Evolutionary conservation across 495 filamentous ascomycete genomes (phyloP).

Genomic region (Schizothecium vesticola): DNA sequence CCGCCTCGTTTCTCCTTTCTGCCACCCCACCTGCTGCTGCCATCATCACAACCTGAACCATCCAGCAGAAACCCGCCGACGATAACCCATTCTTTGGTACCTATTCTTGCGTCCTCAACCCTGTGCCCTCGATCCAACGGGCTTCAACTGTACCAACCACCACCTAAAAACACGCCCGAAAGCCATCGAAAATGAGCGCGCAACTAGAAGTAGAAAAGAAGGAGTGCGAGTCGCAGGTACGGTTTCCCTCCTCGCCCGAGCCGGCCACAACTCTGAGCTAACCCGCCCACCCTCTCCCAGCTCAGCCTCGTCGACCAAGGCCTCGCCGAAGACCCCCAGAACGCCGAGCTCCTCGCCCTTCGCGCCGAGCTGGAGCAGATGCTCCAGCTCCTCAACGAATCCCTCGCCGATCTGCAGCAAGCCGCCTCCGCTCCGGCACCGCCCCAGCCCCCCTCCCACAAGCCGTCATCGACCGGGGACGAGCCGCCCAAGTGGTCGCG

Average conservation of each 20-base stretch:
- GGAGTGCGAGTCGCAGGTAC: constrained; percentile 77
- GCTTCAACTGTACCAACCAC: not conserved
- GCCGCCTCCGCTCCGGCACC: constrained; percentile 38
- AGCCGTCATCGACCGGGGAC: constrained; percentile 36
- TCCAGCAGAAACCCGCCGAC: not conserved
- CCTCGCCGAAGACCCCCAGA: constrained; percentile 78
- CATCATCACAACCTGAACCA: not conserved
- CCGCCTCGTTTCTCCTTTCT: not conserved
- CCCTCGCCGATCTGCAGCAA: constrained; percentile 60
- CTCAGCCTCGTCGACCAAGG: constrained; percentile 73
- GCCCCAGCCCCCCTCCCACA: constrained; percentile 27
- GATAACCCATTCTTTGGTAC: not conserved
- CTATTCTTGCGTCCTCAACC: not conserved
- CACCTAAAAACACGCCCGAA: not conserved
- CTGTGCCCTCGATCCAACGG: not conserved
- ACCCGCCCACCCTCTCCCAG: constrained; percentile 35
- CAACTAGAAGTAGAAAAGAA: constrained; percentile 70
- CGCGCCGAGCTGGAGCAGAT: constrained; percentile 78
- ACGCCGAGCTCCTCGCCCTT: constrained; percentile 72
- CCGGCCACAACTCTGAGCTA: constrained; percentile 5
- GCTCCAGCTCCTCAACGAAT: constrained; percentile 70
- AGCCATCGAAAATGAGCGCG: constrained; percentile 23
- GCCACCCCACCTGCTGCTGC: not conserved
- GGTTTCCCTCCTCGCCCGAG: constrained; percentile 5
- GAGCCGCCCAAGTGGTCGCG: constrained; percentile 59